Evolutionary conservation across 768 basidiomycete genomes (phyloP).

Genomic region (Podaxis mareebaensis): DNA sequence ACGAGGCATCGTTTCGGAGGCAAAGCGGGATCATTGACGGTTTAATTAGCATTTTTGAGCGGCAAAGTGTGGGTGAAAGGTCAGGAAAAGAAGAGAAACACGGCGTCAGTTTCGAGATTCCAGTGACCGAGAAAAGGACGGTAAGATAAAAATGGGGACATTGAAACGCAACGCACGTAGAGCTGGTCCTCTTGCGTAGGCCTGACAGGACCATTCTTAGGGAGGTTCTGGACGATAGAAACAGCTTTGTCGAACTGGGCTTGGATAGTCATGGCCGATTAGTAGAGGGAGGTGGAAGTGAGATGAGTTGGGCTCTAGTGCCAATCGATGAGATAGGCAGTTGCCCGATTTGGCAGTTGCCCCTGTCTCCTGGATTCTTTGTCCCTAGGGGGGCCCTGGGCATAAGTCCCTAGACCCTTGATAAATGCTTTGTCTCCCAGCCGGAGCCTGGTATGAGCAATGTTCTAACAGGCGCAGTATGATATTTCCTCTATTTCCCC

Average conservation of each 20-base stretch:
- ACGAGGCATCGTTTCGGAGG: conserved; percentile 5
- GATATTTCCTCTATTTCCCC: no score
- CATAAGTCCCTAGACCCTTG: no score
- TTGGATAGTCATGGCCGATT: conserved; percentile 54
- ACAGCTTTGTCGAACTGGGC: conserved; percentile 78
- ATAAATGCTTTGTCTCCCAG: no score
- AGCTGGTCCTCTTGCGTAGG: conserved; percentile 77
- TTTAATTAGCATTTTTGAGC: no score
- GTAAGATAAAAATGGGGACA: conserved; percentile 13
- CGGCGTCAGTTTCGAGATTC: not conserved
- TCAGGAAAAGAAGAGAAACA: not conserved
- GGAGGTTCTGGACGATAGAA: conserved; percentile 62
- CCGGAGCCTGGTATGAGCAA: no score
- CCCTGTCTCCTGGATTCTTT: not conserved
- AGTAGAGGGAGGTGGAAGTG: not conserved
- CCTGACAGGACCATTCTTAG: conserved; percentile 80
- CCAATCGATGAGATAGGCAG: conserved; percentile 4
- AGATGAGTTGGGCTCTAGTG: not conserved
- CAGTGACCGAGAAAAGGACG: conserved; percentile 17
- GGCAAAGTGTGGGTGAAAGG: not conserved
- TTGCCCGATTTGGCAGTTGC: not conserved
- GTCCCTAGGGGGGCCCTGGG: not conserved
- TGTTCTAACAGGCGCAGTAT: no score
- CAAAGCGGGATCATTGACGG: not conserved
- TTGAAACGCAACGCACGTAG: conserved; percentile 49